Evolutionary conservation across 306 rosid genomes (phyloP).

Genomic region (Adenanthera pavonina): DNA sequence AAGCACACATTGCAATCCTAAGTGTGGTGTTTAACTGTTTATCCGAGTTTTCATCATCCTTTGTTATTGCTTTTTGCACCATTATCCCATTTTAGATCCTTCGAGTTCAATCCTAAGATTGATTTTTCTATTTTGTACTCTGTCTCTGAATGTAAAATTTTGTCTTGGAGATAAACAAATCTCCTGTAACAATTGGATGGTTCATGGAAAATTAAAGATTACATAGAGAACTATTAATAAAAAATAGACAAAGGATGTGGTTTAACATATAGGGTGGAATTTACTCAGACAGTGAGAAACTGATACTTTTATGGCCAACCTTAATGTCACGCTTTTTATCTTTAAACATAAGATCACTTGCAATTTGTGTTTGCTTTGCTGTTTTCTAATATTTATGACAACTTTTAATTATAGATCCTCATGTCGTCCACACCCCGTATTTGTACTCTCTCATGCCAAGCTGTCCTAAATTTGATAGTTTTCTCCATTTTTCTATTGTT

Average conservation of each 20-base stretch:
- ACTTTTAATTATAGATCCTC: constrained; percentile 1
- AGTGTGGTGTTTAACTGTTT: background rate
- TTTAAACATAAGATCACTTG: background rate
- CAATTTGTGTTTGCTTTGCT: background rate
- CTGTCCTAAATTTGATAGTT: background rate
- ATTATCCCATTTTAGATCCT: background rate
- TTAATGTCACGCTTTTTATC: background rate
- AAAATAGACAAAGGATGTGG: background rate
- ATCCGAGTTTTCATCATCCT: background rate
- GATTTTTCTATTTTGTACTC: background rate
- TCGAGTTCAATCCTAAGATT: background rate
- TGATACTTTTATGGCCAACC: background rate
- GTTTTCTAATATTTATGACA: constrained; percentile 15
- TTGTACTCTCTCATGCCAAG: constrained; percentile 14
- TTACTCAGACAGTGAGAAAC: background rate
- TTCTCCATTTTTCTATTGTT: constrained; percentile 5
- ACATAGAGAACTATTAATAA: background rate
- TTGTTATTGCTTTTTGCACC: background rate
- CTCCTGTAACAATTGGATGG: background rate
- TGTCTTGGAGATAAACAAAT: background rate
- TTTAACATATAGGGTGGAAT: background rate
- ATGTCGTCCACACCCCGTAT: constrained; percentile 6
- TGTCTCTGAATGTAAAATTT: background rate
- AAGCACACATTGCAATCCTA: background rate
- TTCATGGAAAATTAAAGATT: background rate